Conservation (phyloP, 805 yeast species). For the Kluyveromyces wickerhamii region DNA sequence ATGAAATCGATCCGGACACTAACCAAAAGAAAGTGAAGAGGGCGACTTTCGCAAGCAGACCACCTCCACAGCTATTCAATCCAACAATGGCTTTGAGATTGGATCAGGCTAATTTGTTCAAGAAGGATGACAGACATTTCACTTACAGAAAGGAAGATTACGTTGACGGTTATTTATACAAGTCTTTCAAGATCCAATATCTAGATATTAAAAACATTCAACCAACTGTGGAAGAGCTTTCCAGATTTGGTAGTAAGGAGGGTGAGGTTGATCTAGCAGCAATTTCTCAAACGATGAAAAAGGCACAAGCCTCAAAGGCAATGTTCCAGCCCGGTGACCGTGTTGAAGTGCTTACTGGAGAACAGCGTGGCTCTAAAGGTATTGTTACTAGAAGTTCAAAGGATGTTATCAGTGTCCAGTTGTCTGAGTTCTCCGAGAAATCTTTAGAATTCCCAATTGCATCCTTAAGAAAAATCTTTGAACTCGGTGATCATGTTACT, state of each 20-base stretch:
- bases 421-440: slow-evolving; percentile 41
- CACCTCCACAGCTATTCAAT: slow-evolving; percentile 78
- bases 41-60: slow-evolving; percentile 57
- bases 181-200: slow-evolving; percentile 77
- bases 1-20: slow-evolving; percentile 43
- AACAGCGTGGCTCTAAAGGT: slow-evolving; percentile 85
- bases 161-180: slow-evolving; percentile 77
- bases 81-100: slow-evolving; percentile 82
- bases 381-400: slow-evolving; percentile 58
- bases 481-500: slow-evolving; percentile 91
- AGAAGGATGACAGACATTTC: slow-evolving; percentile 57
- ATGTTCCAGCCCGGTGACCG: slow-evolving; percentile 88
- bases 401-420: slow-evolving; percentile 47
- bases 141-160: slow-evolving; percentile 83
- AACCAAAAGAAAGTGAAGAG: slow-evolving; percentile 43
- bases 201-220: slow-evolving; percentile 74
- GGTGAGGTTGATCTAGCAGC: slow-evolving; percentile 85
- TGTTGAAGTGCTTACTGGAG: slow-evolving; percentile 88
- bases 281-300: slow-evolving; percentile 78
- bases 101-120: slow-evolving; percentile 66
- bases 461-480: slow-evolving; percentile 76
- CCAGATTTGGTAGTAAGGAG: slow-evolving; percentile 68
- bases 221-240: slow-evolving; percentile 84
- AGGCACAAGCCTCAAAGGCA: slow-evolving; percentile 44
- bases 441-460: slow-evolving; percentile 74